Base-by-base conservation (phyloP, 2,329 filamentous ascomycete species). In the Fusarium mexicanum region DNA sequence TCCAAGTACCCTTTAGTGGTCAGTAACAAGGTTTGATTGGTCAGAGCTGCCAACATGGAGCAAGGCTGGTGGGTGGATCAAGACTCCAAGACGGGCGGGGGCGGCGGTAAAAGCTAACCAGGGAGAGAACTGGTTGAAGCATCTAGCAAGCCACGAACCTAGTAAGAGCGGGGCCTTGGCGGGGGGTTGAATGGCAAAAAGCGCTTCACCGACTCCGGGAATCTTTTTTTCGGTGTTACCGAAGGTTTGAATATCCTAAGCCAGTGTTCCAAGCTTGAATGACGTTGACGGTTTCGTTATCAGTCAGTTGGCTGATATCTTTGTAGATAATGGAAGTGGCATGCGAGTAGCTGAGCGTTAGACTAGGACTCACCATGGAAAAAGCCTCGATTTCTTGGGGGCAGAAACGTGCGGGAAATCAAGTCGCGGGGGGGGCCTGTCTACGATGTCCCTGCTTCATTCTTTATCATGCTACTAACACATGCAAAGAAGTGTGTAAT, bases 31-130 rank as follows among this genome's bases (percentile, higher is more conserved):
- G 22, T 31, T n/a, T 69, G 31, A 74, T 74, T 74, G 71, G 71
- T n/a, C 57, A 31, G 31, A 38, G 18, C 14, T 22, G 20, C 31
- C 44, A 44, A 40, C 58, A 24, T 26, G 35, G 12, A 72, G 38
- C 67, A 74, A 73, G 67, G 67, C 71, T 74, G 71, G 67, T 67
- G 71, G 59, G 71, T 74, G 71, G 71, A 74, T 67, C 59, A 65
- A 65, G 71, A 63, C 54, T 70, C 69, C 61, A 69, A 74, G 50
- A 68, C 40, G 29, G 50, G 66, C 51, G 61, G 38, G 62, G 62
- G 50, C 66, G 65, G 55, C 66, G 53, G 67, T 67, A 43, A 72
- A 44, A 48, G 43, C 33, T 53, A 62, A 44, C 17, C 38, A 59
- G 43, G 53, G 53, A 53, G 57, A 73, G 61, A 63, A 38, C 40